Conservation (phyloP, 148 eudicot species). For the Spergularia marina region DNA sequence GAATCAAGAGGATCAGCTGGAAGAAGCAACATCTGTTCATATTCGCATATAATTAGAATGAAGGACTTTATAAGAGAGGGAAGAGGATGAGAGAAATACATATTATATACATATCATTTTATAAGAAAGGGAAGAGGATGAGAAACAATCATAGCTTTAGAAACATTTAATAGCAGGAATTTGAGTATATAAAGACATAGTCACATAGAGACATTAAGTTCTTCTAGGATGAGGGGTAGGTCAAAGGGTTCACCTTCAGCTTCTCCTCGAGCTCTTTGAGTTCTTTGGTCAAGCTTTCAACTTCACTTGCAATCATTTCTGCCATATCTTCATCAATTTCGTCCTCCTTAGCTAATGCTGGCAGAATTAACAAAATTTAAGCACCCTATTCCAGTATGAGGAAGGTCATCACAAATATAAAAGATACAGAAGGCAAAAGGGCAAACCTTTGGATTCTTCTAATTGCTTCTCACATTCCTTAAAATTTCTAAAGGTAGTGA, state of each 20-base stretch:
- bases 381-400: neutral
- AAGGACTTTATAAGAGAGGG: neutral
- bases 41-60: conserved; percentile 11
- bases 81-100: neutral
- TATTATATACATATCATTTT: conserved; percentile 1
- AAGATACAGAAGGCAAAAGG: neutral
- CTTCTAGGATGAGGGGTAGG: too few relatives aligned
- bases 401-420: neutral
- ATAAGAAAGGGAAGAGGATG: neutral
- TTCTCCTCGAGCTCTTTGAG: conserved; percentile 72
- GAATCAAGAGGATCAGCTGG: conserved; percentile 96
- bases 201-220: too few relatives aligned
- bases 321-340: conserved; percentile 84
- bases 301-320: conserved; percentile 79
- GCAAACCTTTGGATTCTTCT: conserved; percentile 85
- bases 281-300: conserved; percentile 57
- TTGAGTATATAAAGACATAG: neutral
- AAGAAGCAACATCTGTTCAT: conserved; percentile 65
- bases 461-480: conserved; percentile 88
- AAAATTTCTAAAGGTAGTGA: conserved; percentile 60
- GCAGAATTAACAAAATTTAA: conserved; percentile 15
- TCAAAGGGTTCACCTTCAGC: conserved; percentile 58
- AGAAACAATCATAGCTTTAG: conserved; percentile 4
- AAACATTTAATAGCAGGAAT: neutral
- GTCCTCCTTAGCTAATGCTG: conserved; percentile 78